phyloP scores from a whole-genome alignment of 2,329 filamentous ascomycete genomes.

The Gnomoniopsis smithogilvyi region DNA sequence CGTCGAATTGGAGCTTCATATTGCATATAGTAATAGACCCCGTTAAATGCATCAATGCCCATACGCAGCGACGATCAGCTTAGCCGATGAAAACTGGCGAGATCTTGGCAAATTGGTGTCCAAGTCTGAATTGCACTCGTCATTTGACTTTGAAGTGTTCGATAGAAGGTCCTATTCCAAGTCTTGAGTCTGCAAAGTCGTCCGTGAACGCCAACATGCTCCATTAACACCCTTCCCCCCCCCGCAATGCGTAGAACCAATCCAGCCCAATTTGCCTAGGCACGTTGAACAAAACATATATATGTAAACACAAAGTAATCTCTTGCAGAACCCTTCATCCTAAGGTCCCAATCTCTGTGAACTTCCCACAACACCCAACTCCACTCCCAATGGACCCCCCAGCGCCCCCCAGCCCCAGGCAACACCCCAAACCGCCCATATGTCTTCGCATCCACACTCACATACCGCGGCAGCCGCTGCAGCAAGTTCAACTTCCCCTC shows the following conservation, averaged over 20 bases:
- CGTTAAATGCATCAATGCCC: slow-evolving; percentile 7
- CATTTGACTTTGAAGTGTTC: too few relatives aligned
- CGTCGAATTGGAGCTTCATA: slow-evolving; percentile 6
- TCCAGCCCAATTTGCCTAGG: neutral
- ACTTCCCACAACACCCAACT: slow-evolving; percentile 60
- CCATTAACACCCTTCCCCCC: neutral
- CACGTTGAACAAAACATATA: neutral
- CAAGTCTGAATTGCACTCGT: too few relatives aligned
- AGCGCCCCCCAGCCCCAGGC: slow-evolving; percentile 39
- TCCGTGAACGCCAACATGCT: neutral
- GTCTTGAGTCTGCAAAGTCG: neutral
- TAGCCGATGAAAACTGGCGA: neutral
- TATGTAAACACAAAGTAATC: neutral
- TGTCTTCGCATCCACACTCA: slow-evolving; percentile 93
- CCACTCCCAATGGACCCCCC: slow-evolving; percentile 52
- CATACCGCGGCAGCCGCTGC: slow-evolving; percentile 81
- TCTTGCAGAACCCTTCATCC: neutral
- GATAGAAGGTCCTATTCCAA: too few relatives aligned
- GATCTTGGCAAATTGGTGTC: neutral
- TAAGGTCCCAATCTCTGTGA: slow-evolving; percentile 69
- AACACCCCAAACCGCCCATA: slow-evolving; percentile 90
- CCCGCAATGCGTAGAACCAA: neutral
- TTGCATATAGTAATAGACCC: slow-evolving; percentile 4
- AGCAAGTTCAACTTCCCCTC: slow-evolving; percentile 86
- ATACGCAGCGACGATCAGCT: neutral